Evolutionary conservation across 2,329 filamentous ascomycete genomes (phyloP), one percentile per base, ranked within the genome.

Genomic region (Cordyceps tenuipes): DNA sequence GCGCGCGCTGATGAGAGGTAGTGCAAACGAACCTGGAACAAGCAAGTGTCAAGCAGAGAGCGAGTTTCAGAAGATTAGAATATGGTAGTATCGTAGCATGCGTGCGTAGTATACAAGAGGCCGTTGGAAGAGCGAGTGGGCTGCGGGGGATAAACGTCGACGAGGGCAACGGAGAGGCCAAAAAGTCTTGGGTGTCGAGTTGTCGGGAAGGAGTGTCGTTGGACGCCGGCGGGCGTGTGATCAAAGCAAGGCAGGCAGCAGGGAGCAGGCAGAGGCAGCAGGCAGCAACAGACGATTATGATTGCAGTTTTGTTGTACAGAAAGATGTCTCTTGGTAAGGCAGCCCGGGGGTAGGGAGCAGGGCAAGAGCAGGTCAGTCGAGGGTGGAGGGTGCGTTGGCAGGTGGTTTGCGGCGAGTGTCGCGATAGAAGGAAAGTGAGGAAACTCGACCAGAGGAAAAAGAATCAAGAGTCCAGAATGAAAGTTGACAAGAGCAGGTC

Each of bases 401-500:
- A 26, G 39, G 57, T 53, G 29, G 21, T 34, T 19, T 54, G 57
- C 41, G 57, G 29, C 23, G 50, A 46, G 52, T 49, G 59, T 65
- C 62, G 51, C 65, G 63, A 63, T 64, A 69, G 71, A 80, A 79
- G 71, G 77, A 78, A 74, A 73, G 76, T 73, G 72, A 66, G 72
- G 71, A 71, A 67, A 69, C 69, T 73, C 69, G 62, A 73, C 76
- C 75, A 76, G 72, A 75, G 71, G 73, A 71, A 68, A 69, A 68
- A 23, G 15, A 23, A 29, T 46, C 44, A 46, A 56, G 61, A 62
- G 47, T 53, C 39, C 49, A 41, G 41, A 31, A 54, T 61, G 26
- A 55, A 58, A 55, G 60, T 34, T 50, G 53, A 53, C 47, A 52
- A 52, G 66, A 70, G 67, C 73, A 71, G 78, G 73, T 72, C 72